Evolutionary conservation across 2,329 filamentous ascomycete species (phyloP).

Genomic region (Diaporthe aspalathi): DNA sequence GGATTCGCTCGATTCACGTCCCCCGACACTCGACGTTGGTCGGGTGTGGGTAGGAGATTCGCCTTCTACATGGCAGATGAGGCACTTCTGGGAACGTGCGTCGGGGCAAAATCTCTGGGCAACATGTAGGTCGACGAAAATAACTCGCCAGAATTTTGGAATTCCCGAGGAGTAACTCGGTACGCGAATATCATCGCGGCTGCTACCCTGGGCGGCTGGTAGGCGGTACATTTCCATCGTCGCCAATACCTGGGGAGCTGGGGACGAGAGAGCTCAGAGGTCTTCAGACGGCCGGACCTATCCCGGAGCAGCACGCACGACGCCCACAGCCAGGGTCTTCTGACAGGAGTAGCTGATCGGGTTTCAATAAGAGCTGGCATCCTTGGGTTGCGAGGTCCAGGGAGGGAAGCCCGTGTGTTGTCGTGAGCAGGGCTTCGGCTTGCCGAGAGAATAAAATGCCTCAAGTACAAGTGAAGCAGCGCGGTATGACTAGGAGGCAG

Average conservation of each 20-base stretch:
- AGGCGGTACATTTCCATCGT: conserved; percentile 11
- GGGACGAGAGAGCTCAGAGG: not conserved
- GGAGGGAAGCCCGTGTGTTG: conserved; percentile 17
- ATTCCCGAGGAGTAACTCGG: conserved; percentile 30
- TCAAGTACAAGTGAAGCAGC: conserved; percentile 30
- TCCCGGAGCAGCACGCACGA: conserved; percentile 26
- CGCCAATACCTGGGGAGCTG: conserved; percentile 22
- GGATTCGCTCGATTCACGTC: conserved; percentile 32
- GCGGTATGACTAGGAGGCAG: conserved; percentile 28
- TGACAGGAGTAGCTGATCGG: conserved; percentile 34
- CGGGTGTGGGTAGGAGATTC: conserved; percentile 29
- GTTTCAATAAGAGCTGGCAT: conserved; percentile 38
- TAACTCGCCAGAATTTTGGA: conserved; percentile 21
- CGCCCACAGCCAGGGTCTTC: conserved; percentile 26
- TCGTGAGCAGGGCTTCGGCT: conserved; percentile 15
- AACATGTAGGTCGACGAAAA: conserved; percentile 24
- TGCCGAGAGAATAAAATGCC: conserved; percentile 36
- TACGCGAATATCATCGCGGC: not conserved
- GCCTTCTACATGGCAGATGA: conserved; percentile 25
- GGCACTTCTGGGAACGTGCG: conserved; percentile 31
- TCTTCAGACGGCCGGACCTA: conserved; percentile 34
- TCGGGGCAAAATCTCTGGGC: conserved; percentile 20
- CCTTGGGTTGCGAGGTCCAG: conserved; percentile 30
- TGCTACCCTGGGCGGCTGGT: conserved; percentile 22
- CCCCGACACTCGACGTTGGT: conserved; percentile 32